These are phyloP conservation scores for Kockovaella imperatae DNA, from an alignment of 768 basidiomycete genomes.

Conservation along the genomic window DNA sequence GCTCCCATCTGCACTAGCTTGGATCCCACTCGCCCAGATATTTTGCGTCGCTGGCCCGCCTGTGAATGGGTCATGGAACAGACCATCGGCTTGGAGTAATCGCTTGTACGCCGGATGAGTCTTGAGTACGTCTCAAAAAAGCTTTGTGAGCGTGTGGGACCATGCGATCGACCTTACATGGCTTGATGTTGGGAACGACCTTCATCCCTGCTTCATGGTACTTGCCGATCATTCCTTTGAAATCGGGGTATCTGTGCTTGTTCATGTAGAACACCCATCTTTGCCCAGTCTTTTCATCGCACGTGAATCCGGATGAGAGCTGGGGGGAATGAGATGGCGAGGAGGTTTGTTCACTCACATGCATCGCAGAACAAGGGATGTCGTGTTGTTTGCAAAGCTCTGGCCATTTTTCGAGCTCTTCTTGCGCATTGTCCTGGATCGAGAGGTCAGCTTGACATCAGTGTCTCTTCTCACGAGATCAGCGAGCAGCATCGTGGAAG, in stretches of 20 bases:
- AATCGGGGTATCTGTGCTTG: conserved; percentile 42
- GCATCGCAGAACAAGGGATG: conserved; percentile 43
- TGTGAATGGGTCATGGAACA: conserved; percentile 36
- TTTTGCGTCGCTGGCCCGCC: conserved; percentile 25
- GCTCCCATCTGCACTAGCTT: conserved; percentile 31
- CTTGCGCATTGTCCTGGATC: conserved; percentile 34
- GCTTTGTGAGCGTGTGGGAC: neutral
- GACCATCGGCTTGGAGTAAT: conserved; percentile 23
- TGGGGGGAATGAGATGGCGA: neutral
- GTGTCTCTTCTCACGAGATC: conserved; percentile 13
- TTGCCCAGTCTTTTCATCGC: conserved; percentile 15
- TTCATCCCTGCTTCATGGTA: conserved; percentile 42
- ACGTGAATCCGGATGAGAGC: conserved; percentile 42
- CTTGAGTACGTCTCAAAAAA: conserved; percentile 19
- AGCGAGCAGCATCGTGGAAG: conserved; percentile 39
- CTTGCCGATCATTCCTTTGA: conserved; percentile 28
- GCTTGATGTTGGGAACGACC: conserved; percentile 42
- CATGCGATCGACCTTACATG: conserved; percentile 19
- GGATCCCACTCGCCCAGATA: conserved; percentile 37
- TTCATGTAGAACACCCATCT: conserved; percentile 39
- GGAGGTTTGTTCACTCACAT: conserved; percentile 8
- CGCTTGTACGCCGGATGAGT: conserved; percentile 34
- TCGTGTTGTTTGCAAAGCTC: conserved; percentile 37
- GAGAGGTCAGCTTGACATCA: neutral
- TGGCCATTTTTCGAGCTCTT: conserved; percentile 35